phyloP scores from a whole-genome alignment of 148 eudicot species.

The Nyssa sinensis region DNA sequence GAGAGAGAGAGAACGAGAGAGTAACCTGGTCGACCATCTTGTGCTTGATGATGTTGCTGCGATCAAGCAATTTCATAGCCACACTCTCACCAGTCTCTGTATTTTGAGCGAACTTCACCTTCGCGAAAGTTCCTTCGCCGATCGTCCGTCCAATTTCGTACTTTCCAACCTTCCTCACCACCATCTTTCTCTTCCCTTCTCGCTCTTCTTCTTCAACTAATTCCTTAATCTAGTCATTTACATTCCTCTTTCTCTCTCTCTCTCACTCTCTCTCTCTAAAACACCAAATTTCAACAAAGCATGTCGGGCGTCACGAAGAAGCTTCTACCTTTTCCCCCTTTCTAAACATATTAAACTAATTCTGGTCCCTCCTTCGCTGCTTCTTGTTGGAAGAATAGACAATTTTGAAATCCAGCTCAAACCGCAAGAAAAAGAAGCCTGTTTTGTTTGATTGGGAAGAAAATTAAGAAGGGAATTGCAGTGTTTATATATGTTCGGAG shows the following conservation, averaged over 20 bases:
- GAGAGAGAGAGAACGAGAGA: slow-evolving; percentile 5
- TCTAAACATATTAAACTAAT: not conserved
- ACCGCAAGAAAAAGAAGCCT: slow-evolving; percentile 2
- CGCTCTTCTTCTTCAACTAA: slow-evolving; percentile 1
- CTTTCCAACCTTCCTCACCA: slow-evolving; percentile 92
- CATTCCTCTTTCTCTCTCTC: slow-evolving; percentile 17
- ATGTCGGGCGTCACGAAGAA: not conserved
- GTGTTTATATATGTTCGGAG: no score
- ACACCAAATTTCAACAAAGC: slow-evolving; percentile 9
- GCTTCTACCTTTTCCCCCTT: not conserved
- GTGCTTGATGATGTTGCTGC: slow-evolving; percentile 79
- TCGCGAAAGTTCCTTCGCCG: slow-evolving; percentile 96
- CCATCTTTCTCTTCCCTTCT: slow-evolving; percentile 57
- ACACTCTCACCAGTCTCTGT: slow-evolving; percentile 99
- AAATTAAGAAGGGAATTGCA: no score
- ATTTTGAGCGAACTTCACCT: slow-evolving; percentile 96
- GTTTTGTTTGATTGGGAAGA: no score
- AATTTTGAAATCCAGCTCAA: slow-evolving; percentile 4
- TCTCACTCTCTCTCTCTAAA: no score
- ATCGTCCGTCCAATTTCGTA: slow-evolving; percentile 94
- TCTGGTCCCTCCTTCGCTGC: no score
- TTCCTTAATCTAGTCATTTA: not conserved
- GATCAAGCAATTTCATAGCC: slow-evolving; percentile 93
- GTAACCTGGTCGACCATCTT: slow-evolving; percentile 96
- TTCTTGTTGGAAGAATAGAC: not conserved